Evolutionary conservation across 805 yeast genomes (phyloP).

Genomic region (Pichia pseudocactophila): DNA sequence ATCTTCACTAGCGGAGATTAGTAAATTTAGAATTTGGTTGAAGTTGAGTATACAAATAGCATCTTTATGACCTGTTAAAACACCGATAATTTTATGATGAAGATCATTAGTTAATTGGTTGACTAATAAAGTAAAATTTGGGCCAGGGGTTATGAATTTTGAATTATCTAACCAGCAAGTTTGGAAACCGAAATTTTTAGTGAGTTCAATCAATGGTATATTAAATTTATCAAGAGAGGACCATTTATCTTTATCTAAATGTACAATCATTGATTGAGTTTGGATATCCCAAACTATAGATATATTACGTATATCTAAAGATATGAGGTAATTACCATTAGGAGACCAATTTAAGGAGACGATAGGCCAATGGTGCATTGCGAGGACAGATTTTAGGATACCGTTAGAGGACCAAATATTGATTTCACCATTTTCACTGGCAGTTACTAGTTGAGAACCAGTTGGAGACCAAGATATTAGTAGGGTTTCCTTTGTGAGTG

Average conservation of each 20-base stretch:
- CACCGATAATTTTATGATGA: constrained; percentile 39
- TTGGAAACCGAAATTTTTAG: constrained; percentile 36
- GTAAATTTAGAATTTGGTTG: constrained; percentile 39
- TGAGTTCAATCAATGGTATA: constrained; percentile 1
- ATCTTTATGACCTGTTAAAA: constrained; percentile 56
- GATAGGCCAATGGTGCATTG: constrained; percentile 47
- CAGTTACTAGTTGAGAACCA: constrained; percentile 56
- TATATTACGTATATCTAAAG: constrained; percentile 49
- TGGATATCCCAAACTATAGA: constrained; percentile 59
- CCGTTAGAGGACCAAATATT: constrained; percentile 76
- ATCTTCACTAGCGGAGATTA: constrained; percentile 77
- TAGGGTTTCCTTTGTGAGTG: constrained; percentile 22
- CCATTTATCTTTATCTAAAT: constrained; percentile 28
- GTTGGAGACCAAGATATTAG: constrained; percentile 52
- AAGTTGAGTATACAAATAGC: constrained; percentile 49
- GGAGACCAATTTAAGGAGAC: constrained; percentile 52
- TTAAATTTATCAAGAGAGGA: constrained; percentile 1
- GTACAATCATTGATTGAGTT: constrained; percentile 41
- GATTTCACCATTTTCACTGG: constrained; percentile 61
- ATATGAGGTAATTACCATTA: constrained; percentile 42
- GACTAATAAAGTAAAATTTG: constrained; percentile 44
- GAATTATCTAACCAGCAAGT: constrained; percentile 66
- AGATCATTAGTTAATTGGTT: constrained; percentile 33
- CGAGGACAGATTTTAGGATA: constrained; percentile 45
- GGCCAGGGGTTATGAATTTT: constrained; percentile 65